phyloP scores from a whole-genome alignment of 1,139 yeast species.

The Geotrichum klebahnii region DNA sequence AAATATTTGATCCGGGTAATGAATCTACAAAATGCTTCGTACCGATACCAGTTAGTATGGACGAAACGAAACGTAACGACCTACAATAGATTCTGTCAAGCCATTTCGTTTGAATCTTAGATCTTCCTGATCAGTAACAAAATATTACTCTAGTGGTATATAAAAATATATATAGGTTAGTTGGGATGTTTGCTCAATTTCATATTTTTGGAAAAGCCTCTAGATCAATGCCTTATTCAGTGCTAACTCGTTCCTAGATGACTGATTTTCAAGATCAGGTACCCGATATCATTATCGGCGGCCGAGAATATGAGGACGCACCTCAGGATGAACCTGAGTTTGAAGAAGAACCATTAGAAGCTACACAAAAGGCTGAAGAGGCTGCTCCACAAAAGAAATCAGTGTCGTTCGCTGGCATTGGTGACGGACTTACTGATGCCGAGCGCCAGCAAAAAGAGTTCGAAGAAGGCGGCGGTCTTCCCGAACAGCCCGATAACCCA shows the following conservation, averaged over 20 bases:
- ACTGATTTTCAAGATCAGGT: conserved; percentile 75
- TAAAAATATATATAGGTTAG: too few relatives aligned
- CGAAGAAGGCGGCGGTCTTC: conserved; percentile 97
- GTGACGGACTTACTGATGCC: conserved; percentile 52
- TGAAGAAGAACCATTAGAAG: conserved; percentile 47
- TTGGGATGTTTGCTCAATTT: too few relatives aligned
- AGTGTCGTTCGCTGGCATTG: conserved; percentile 78
- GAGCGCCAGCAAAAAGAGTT: conserved; percentile 80
- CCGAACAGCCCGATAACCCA: conserved; percentile 89
- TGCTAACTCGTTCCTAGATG: conserved; percentile 23
- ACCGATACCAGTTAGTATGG: too few relatives aligned
- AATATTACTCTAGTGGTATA: too few relatives aligned
- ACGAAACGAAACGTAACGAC: too few relatives aligned
- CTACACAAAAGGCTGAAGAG: conserved; percentile 22
- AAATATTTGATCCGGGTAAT: too few relatives aligned
- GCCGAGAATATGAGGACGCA: conserved; percentile 49
- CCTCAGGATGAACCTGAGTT: conserved; percentile 28
- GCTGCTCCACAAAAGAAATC: conserved; percentile 55
- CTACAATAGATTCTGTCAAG: too few relatives aligned
- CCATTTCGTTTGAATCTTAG: too few relatives aligned
- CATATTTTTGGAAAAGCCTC: too few relatives aligned
- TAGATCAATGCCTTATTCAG: not conserved
- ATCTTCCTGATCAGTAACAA: too few relatives aligned
- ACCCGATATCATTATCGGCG: conserved; percentile 83
- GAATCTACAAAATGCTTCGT: too few relatives aligned